These are phyloP conservation scores for Chrysoporthe deuterocubensis DNA, from an alignment of 2,329 filamentous ascomycete species.

Conservation along the genomic window DNA sequence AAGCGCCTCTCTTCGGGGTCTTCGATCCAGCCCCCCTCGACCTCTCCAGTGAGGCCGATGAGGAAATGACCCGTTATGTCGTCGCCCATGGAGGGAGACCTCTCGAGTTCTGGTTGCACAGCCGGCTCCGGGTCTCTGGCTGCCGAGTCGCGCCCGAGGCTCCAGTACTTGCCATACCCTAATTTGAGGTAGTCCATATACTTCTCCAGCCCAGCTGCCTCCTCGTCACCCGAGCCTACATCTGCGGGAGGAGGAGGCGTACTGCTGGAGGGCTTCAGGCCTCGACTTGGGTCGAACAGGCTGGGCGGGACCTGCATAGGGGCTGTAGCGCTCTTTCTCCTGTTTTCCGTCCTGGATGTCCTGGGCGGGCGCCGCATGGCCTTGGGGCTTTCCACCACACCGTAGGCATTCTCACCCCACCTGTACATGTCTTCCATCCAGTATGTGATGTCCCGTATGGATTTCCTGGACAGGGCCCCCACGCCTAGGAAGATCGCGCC, in stretches of 20 bases:
- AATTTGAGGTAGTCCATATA: slow-evolving; percentile 69
- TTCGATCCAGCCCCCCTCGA: slow-evolving; percentile 50
- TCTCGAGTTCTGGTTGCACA: slow-evolving; percentile 13
- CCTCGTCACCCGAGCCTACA: slow-evolving; percentile 23
- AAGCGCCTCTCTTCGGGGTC: slow-evolving; percentile 39
- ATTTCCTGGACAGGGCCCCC: slow-evolving; percentile 72
- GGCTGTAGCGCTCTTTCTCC: slow-evolving; percentile 35
- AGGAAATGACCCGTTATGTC: slow-evolving; percentile 57
- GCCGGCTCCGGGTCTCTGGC: not conserved
- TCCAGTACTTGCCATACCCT: slow-evolving; percentile 71
- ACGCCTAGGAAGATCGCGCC: slow-evolving; percentile 86
- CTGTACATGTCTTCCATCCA: slow-evolving; percentile 91
- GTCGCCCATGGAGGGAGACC: slow-evolving; percentile 18
- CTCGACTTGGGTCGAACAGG: slow-evolving; percentile 23
- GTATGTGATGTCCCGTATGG: slow-evolving; percentile 72
- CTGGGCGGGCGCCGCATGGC: slow-evolving; percentile 61
- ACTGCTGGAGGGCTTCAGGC: slow-evolving; percentile 4
- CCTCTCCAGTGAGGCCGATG: slow-evolving; percentile 69
- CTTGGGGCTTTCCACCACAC: slow-evolving; percentile 77
- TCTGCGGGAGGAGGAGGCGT: slow-evolving; percentile 13
- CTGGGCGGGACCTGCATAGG: slow-evolving; percentile 26
- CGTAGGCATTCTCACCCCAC: slow-evolving; percentile 84
- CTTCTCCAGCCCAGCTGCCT: slow-evolving; percentile 53
- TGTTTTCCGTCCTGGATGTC: slow-evolving; percentile 28
- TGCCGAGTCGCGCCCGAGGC: slow-evolving; percentile 38